phyloP scores from a whole-genome alignment of 305 asterid species.

The Fraxinus baroniana region DNA sequence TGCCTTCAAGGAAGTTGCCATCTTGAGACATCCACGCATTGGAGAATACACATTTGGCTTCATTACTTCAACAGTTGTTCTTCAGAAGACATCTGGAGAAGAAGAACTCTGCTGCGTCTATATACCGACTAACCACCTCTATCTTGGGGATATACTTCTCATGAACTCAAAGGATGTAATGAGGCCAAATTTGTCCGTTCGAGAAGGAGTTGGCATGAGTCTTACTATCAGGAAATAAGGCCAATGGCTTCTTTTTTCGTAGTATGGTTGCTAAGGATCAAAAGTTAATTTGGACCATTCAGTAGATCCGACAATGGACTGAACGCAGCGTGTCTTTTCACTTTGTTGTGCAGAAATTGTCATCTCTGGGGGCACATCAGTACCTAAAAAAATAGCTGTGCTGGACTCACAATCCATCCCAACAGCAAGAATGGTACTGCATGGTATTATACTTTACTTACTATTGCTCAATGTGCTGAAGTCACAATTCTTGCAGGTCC shows the following conservation, averaged over 20 bases:
- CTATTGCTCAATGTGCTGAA: not conserved
- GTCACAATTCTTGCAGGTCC: not conserved
- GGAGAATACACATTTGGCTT: slow-evolving; percentile 28
- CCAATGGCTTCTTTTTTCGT: not conserved
- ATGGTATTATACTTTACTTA: not conserved
- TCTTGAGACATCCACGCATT: slow-evolving; percentile 23
- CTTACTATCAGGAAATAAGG: not conserved
- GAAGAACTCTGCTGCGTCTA: slow-evolving; percentile 30
- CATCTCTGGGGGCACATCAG: slow-evolving; percentile 25
- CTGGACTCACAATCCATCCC: not conserved
- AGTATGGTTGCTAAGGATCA: not conserved
- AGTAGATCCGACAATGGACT: not conserved
- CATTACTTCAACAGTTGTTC: slow-evolving; percentile 25
- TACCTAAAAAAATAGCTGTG: slow-evolving; percentile 19
- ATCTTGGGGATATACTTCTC: slow-evolving; percentile 26
- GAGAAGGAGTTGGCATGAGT: slow-evolving; percentile 27
- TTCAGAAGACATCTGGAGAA: slow-evolving; percentile 4
- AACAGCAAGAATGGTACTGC: not conserved
- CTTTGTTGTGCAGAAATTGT: slow-evolving; percentile 20
- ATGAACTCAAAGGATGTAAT: slow-evolving; percentile 21
- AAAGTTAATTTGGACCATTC: not conserved
- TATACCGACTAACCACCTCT: slow-evolving; percentile 23
- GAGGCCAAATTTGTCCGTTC: slow-evolving; percentile 23
- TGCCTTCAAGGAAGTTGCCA: slow-evolving; percentile 33
- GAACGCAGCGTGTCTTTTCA: not conserved